Evolutionary conservation across 768 basidiomycete genomes (phyloP).

Genomic region (Suillus luteus): DNA sequence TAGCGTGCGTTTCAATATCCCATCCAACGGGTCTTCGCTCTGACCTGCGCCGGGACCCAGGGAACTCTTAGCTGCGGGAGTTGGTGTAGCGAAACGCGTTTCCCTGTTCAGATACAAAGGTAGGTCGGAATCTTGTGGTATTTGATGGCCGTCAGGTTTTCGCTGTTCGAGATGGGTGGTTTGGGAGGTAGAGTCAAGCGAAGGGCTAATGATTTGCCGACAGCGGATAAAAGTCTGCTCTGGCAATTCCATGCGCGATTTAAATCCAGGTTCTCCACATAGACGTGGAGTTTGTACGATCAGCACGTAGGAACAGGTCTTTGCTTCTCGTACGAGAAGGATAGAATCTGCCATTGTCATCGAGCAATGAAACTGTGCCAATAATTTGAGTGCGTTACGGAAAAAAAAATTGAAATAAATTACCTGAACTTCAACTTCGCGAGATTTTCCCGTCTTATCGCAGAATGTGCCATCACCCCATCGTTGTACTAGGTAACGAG

Average conservation of each 20-base stretch:
- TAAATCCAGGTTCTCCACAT: slow-evolving; percentile 92
- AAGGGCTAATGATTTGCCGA: slow-evolving; percentile 62
- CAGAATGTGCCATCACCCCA: slow-evolving; percentile 92
- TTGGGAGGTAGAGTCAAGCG: slow-evolving; percentile 18
- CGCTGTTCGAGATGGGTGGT: slow-evolving; percentile 34
- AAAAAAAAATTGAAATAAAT: slow-evolving; percentile 23
- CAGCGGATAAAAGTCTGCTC: slow-evolving; percentile 76
- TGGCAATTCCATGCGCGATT: slow-evolving; percentile 63
- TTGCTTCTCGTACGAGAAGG: slow-evolving; percentile 88
- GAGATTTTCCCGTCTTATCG: slow-evolving; percentile 85
- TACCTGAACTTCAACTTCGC: slow-evolving; percentile 96
- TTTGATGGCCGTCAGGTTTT: slow-evolving; percentile 28
- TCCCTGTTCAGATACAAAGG: slow-evolving; percentile 55
- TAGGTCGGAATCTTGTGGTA: slow-evolving; percentile 52
- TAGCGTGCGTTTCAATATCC: slow-evolving; percentile 30
- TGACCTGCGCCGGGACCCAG: slow-evolving; percentile 20
- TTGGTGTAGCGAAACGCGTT: slow-evolving; percentile 49
- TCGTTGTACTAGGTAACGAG: slow-evolving; percentile 89
- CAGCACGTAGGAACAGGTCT: slow-evolving; percentile 92
- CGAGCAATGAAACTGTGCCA: slow-evolving; percentile 85
- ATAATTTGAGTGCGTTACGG: slow-evolving; percentile 8
- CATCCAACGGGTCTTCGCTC: slow-evolving; percentile 24
- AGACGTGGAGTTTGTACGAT: slow-evolving; percentile 94
- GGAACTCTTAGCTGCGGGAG: slow-evolving; percentile 22
- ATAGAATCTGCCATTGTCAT: slow-evolving; percentile 93